Percentiles rank a stretch among this genome's conserved stretches.
These are phyloP conservation scores for Akanthomyces dipterigenus DNA, from an alignment of 2,329 filamentous ascomycete species.

Conservation along the genomic window DNA sequence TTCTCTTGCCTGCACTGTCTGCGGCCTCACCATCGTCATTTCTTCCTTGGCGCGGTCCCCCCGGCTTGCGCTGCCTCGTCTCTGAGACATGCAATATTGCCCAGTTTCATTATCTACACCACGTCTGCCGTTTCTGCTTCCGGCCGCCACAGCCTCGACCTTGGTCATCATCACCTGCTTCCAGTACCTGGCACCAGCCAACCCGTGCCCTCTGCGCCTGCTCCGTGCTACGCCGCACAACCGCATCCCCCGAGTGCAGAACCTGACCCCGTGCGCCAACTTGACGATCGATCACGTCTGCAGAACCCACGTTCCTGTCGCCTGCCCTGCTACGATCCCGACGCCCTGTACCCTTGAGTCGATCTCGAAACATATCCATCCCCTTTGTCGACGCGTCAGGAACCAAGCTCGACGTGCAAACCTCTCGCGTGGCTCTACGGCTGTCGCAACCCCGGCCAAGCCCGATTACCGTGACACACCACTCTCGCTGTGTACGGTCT, in stretches of 20 bases:
- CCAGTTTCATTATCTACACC: constrained; percentile 6
- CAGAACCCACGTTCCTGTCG: not conserved
- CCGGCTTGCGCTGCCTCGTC: not conserved
- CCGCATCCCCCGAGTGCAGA: not conserved
- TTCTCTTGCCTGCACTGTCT: not conserved
- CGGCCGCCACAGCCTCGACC: not conserved
- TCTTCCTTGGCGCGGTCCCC: not conserved
- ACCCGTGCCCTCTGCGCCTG: not conserved
- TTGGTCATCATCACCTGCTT: not conserved
- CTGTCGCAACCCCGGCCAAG: not conserved
- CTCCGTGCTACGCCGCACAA: constrained; percentile 2
- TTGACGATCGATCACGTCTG: constrained; percentile 5
- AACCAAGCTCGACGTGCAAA: not conserved
- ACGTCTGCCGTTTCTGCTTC: not conserved
- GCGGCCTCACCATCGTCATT: not conserved
- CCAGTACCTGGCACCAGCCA: constrained; percentile 2
- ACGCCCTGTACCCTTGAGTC: not conserved
- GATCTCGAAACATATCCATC: not conserved
- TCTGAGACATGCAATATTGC: constrained; percentile 11
- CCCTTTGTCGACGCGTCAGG: not conserved
- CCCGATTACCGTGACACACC: constrained; percentile 3
- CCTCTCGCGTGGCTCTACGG: not conserved
- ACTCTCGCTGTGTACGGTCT: constrained; percentile 10
- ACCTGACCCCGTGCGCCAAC: constrained; percentile 4
- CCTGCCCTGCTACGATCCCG: not conserved